A percentile compares a stretch with the other conserved stretches of the same genome.
These are phyloP conservation scores for Jimgerdemannia flammicorona DNA, from an alignment of 192 early-diverging fungal species.

Conservation along the genomic window DNA sequence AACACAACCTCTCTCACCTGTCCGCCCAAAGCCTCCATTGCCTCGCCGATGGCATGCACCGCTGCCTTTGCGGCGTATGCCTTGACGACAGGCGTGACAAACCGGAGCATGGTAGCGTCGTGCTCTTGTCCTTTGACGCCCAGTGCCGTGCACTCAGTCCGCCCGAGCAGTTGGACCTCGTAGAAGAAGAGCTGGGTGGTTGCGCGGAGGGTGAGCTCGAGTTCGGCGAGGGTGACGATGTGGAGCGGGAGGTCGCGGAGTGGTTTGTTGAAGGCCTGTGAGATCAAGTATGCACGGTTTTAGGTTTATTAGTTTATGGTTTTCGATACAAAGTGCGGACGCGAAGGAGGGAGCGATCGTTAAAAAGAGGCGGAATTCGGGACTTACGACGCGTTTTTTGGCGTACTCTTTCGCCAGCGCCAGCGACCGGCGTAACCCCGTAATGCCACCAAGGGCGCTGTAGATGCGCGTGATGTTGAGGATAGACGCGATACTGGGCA, in stretches of 20 bases:
- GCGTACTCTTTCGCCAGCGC: constrained; percentile 61
- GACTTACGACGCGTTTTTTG: constrained; percentile 42
- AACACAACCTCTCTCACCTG: constrained; percentile 14
- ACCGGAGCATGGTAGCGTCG: constrained; percentile 44
- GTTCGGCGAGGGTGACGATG: constrained; percentile 47
- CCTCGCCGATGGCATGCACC: constrained; percentile 43
- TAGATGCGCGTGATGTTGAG: constrained; percentile 71
- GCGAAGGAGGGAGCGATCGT: not conserved
- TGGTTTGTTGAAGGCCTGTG: constrained; percentile 45
- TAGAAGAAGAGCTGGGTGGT: constrained; percentile 53
- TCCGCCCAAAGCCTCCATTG: constrained; percentile 67
- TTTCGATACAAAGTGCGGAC: not conserved
- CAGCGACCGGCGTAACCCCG: constrained; percentile 39
- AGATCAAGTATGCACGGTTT: not conserved
- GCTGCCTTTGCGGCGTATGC: constrained; percentile 50
- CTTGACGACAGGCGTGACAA: constrained; percentile 68
- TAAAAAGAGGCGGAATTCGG: not conserved
- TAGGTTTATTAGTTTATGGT: too few relatives aligned
- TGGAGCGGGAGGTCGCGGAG: constrained; percentile 60
- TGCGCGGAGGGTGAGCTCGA: constrained; percentile 53
- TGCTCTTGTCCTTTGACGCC: constrained; percentile 9
- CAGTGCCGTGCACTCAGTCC: constrained; percentile 35
- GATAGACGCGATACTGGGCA: constrained; percentile 58
- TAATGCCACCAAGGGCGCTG: constrained; percentile 40
- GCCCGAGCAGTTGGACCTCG: constrained; percentile 51